Percentiles rank a stretch among this genome's conserved stretches.
Conservation (phyloP, 208 protist species). For the Trypanosoma theileri region DNA sequence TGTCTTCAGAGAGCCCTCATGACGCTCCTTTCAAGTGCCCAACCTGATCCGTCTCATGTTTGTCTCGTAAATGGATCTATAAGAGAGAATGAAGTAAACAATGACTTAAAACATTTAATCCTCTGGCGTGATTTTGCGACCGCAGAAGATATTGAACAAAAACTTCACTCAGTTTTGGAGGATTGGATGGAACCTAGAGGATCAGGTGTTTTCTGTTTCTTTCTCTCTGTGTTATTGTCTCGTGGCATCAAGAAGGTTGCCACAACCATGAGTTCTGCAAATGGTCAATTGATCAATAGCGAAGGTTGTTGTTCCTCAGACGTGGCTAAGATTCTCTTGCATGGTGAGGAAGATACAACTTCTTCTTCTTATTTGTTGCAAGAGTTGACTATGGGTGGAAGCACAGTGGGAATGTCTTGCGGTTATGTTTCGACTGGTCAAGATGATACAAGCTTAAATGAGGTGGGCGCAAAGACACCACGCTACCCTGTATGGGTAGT, state of each 20-base stretch:
- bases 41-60: constrained; percentile 54
- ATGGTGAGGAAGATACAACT: constrained; percentile 11
- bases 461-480: constrained; percentile 35
- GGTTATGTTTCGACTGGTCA: constrained; percentile 13
- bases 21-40: constrained; percentile 52
- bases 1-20: constrained; percentile 54
- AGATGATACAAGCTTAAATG: constrained; percentile 3
- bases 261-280: constrained; percentile 24
- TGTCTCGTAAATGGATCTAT: constrained; percentile 54
- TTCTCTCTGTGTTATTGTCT: constrained; percentile 73
- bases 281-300: constrained; percentile 25
- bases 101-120: constrained; percentile 13
- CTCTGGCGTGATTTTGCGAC: constrained; percentile 39
- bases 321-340: constrained; percentile 42
- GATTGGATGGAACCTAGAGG: constrained; percentile 61
- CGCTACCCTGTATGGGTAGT: constrained; percentile 79
- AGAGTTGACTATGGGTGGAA: neutral
- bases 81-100: neutral
- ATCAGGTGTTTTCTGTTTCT: constrained; percentile 65
- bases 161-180: constrained; percentile 32
- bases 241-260: constrained; percentile 44
- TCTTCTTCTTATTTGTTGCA: constrained; percentile 18
- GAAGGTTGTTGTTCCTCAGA: constrained; percentile 44
- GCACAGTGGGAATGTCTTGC: neutral
- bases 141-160: constrained; percentile 42